Evolutionary conservation across 371 early-diverging fungal genomes (phyloP).

Genomic region (Zychaea mexicana): DNA sequence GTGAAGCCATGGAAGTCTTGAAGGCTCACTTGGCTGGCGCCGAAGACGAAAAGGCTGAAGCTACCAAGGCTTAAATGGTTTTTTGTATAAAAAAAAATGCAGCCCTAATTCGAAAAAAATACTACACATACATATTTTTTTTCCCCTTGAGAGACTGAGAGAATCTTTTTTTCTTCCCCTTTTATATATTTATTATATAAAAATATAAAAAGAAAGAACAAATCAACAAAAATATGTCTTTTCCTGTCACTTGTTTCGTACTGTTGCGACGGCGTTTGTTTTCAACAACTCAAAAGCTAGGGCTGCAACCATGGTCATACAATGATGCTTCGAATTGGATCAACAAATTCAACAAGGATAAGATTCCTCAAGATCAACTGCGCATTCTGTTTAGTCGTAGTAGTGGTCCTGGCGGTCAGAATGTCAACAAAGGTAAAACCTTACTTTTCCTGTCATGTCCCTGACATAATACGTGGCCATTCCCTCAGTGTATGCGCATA

Average conservation of each 20-base stretch:
- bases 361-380: conserved; percentile 41
- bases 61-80: conserved; percentile 1
- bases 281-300: background rate
- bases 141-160: conserved; percentile 8
- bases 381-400: conserved; percentile 38
- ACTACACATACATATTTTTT: background rate
- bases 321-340: conserved; percentile 38
- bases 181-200: no score
- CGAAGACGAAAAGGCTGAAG: conserved; percentile 15
- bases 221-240: background rate
- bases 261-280: background rate
- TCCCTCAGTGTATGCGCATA: no score
- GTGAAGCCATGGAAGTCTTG: conserved; percentile 91
- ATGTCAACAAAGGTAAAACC: conserved; percentile 93
- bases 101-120: no score
- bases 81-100: no score
- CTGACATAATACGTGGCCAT: no score
- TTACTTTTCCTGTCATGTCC: background rate
- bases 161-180: conserved; percentile 7
- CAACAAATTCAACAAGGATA: conserved; percentile 23
- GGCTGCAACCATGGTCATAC: conserved; percentile 31
- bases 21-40: conserved; percentile 59
- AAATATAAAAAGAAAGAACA: no score
- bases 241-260: background rate
- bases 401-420: conserved; percentile 90